phyloP scores from a whole-genome alignment of 2,329 filamentous ascomycete genomes.

The Daldinia sp. region DNA sequence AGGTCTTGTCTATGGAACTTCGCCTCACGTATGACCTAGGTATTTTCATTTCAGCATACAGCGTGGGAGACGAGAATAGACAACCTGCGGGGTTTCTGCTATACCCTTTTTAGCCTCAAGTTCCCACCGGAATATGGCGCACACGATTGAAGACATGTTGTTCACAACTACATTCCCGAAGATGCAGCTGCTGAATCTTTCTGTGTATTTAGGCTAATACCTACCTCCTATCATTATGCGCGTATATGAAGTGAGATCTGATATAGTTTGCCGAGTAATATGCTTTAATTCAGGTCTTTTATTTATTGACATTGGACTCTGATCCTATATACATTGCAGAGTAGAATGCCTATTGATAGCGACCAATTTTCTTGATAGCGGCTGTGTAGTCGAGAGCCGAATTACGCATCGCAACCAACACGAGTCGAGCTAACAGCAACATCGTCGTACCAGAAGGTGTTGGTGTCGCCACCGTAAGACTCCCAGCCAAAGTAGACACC shows the following conservation, averaged over 20 bases:
- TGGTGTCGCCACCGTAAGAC: conserved; percentile 69
- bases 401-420: conserved; percentile 58
- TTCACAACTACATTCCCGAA: not conserved
- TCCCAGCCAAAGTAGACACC: conserved; percentile 73
- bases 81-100: not conserved
- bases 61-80: too few species aligned
- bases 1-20: too few species aligned
- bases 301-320: not conserved
- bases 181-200: not conserved
- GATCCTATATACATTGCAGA: not conserved
- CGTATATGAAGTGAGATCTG: too few species aligned
- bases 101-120: conserved; percentile 5
- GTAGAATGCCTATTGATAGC: not conserved
- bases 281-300: not conserved
- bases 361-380: too few species aligned
- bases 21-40: too few species aligned
- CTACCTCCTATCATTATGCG: not conserved
- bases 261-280: not conserved
- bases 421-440: conserved; percentile 62
- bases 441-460: conserved; percentile 74
- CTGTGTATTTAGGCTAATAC: conserved; percentile 4
- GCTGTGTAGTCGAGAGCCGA: too few species aligned
- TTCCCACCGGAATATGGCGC: not conserved
- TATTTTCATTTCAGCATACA: not conserved
- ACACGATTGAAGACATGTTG: not conserved